Evolutionary conservation across 2,329 filamentous ascomycete genomes (phyloP), one percentile per base, ranked within the genome.

Genomic region (Aspergillus spinulosporus): DNA sequence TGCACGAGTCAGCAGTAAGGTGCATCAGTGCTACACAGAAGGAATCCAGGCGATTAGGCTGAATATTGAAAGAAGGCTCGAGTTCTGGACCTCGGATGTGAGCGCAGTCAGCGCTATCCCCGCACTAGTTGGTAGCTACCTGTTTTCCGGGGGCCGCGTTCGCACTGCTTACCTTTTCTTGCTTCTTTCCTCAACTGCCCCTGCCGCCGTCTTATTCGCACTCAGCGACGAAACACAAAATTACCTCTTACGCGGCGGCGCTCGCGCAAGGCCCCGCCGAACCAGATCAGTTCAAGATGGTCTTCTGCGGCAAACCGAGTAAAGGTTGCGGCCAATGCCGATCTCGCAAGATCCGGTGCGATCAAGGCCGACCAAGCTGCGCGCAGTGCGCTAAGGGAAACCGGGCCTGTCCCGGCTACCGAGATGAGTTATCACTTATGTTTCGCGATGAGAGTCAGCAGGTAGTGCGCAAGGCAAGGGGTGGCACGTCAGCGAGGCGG

Each of bases 361-460:
- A 87, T 69, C 84, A 84, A 66, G 76, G 78, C 46, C 77, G 75
- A 40, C 84, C 85, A 4, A 78, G 82, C 64, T 88, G 85, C 65
- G 83, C 83, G 28, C 84, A 87, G 75, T 87, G 85, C 66, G 74
- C 81, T 44, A 82, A 84, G 42, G 79, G 84, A 45, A 78, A 80
- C 64, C 83, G 84, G 69, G 79, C 75, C 64, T 88, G 85, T 62
- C 83, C 84, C 15, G 85, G 85, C 5, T 87, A 88, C 64, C 79
- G 85, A 62, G 84, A 87, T 60, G 82, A 85, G 68, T 72, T 87
- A 32, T 84, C 84, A 32, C 75, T 87, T 56, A 82, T 87, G 80
- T 88, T 88, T 67, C 83, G 84, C 37, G 84, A 88, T 72, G 84
- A 88, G 71, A 87, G 82, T 64, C 81, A 76, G 62, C 83, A 85